These are phyloP conservation scores for Monoraphidium neglectum DNA, from an alignment of 139 green algal species.

Conservation along the genomic window DNA sequence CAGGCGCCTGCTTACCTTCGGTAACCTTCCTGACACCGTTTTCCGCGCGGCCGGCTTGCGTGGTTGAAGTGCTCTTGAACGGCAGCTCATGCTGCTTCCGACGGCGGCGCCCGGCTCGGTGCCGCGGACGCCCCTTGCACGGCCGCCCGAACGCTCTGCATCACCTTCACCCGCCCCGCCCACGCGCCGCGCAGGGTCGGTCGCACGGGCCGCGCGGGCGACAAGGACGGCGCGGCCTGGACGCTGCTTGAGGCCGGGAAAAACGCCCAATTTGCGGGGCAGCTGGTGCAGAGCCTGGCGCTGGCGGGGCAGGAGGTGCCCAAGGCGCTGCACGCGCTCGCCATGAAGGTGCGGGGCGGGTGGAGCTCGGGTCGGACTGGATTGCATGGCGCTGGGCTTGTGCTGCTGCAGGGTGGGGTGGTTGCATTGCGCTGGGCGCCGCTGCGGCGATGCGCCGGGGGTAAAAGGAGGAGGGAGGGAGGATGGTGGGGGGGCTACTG, in stretches of 20 bases:
- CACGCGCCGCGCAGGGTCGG: slow-evolving; percentile 80
- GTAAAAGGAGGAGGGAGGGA: not conserved
- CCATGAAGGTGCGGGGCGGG: slow-evolving; percentile 49
- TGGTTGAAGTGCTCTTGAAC: too few species aligned
- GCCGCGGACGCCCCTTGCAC: not conserved
- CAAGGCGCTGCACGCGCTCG: slow-evolving; percentile 63
- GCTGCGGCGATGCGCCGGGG: not conserved
- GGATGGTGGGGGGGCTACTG: too few species aligned
- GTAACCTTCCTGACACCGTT: too few species aligned
- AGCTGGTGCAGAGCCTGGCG: slow-evolving; percentile 73
- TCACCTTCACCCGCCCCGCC: too few species aligned
- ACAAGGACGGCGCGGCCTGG: slow-evolving; percentile 88
- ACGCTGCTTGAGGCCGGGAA: slow-evolving; percentile 73
- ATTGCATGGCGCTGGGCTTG: not conserved
- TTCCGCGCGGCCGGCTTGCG: too few species aligned
- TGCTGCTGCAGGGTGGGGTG: not conserved
- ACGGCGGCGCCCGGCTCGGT: too few species aligned
- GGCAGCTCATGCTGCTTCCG: too few species aligned
- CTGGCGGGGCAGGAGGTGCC: slow-evolving; percentile 79
- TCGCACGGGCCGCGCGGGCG: slow-evolving; percentile 91
- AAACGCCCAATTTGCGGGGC: slow-evolving; percentile 62
- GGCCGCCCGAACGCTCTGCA: too few species aligned
- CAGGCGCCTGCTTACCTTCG: too few species aligned
- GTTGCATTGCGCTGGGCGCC: not conserved
- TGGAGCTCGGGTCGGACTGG: not conserved